Percentiles rank a stretch among this genome's conserved stretches.
These are phyloP conservation scores for Colletotrichum aenigma DNA, from an alignment of 2,329 filamentous ascomycete species.

Conservation along the genomic window DNA sequence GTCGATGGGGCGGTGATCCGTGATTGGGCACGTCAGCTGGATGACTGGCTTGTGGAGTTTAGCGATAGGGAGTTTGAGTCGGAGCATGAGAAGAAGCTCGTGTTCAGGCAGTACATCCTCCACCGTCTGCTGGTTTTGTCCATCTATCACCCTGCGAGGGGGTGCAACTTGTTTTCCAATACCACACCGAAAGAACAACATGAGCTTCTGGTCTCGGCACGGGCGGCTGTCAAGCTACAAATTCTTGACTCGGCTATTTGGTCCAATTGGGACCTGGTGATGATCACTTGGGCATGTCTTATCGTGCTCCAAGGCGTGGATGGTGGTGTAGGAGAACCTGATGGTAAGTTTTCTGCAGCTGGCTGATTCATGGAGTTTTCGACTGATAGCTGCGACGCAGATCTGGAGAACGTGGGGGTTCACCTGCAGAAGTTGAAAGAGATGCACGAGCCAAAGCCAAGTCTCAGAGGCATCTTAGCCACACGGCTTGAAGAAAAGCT, in stretches of 20 bases:
- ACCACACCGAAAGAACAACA: constrained; percentile 42
- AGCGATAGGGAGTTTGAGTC: constrained; percentile 32
- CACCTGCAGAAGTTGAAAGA: constrained; percentile 31
- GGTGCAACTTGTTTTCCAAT: constrained; percentile 41
- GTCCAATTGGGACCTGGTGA: constrained; percentile 47
- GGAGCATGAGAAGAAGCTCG: constrained; percentile 36
- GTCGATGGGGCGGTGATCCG: constrained; percentile 44
- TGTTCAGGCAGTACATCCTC: constrained; percentile 45
- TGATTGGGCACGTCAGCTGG: constrained; percentile 44
- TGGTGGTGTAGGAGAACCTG: constrained; percentile 40
- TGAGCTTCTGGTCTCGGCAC: constrained; percentile 43
- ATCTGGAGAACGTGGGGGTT: constrained; percentile 30
- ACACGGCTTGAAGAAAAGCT: constrained; percentile 29
- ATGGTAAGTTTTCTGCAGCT: constrained; percentile 28
- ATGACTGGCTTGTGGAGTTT: constrained; percentile 46
- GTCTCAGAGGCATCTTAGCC: constrained; percentile 26
- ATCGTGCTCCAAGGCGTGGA: constrained; percentile 46
- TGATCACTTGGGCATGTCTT: constrained; percentile 48
- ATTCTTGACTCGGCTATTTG: constrained; percentile 44
- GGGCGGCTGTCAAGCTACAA: constrained; percentile 43
- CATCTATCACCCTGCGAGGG: constrained; percentile 45
- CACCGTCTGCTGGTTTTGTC: constrained; percentile 45
- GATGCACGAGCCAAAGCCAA: constrained; percentile 30
- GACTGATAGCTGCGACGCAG: constrained; percentile 6
- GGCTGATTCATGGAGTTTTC: not conserved